phyloP scores from a whole-genome alignment of 2,329 filamentous ascomycete species.

The Cercospora sesami region DNA sequence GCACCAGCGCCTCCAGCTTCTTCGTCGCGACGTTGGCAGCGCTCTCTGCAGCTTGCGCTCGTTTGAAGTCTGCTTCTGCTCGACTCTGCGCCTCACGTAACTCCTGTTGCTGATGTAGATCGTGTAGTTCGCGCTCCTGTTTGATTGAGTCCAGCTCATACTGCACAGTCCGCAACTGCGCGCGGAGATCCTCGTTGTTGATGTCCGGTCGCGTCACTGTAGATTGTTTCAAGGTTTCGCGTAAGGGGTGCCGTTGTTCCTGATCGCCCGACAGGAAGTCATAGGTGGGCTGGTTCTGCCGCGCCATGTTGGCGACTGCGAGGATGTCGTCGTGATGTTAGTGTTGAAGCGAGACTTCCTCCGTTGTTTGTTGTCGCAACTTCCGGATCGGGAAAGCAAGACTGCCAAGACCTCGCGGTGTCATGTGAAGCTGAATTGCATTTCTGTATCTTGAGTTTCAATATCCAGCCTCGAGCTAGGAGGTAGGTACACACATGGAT shows the following conservation, averaged over 20 bases:
- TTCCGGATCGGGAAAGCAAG: conserved; percentile 3
- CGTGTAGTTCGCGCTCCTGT: conserved; percentile 79
- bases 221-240: conserved; percentile 49
- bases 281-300: conserved; percentile 46
- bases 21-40: conserved; percentile 52
- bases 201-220: conserved; percentile 40
- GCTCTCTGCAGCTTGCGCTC: conserved; percentile 57
- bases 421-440: conserved; percentile 1
- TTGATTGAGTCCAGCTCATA: conserved; percentile 86
- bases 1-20: conserved; percentile 56
- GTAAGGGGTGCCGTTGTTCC: conserved; percentile 39
- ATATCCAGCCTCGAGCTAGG: too few relatives aligned
- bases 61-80: conserved; percentile 82
- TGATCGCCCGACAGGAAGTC: conserved; percentile 52
- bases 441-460: neutral
- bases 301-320: conserved; percentile 30
- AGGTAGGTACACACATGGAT: neutral
- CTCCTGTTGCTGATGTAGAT: conserved; percentile 78
- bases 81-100: conserved; percentile 75
- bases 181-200: conserved; percentile 75
- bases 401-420: neutral
- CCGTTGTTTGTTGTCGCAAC: conserved; percentile 7
- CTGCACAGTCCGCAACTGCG: conserved; percentile 81
- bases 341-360: neutral
- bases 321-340: conserved; percentile 1